Percentiles rank a stretch among this genome's conserved stretches.
These are phyloP conservation scores for Pichia sp. DNA, from an alignment of 1,139 yeast species.

Conservation along the genomic window DNA sequence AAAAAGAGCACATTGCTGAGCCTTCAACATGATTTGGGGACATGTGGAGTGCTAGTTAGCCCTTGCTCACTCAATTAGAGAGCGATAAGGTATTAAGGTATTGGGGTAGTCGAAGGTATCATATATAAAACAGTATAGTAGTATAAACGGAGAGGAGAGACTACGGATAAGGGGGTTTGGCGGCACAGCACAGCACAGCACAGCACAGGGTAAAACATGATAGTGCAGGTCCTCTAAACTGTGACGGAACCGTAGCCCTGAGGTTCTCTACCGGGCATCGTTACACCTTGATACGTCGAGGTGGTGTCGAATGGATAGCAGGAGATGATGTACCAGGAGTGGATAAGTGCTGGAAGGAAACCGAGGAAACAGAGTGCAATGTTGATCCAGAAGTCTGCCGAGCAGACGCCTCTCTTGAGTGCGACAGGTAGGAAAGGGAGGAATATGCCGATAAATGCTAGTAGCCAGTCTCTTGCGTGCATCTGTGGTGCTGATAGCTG, in stretches of 20 bases:
- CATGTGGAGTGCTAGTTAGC: no score
- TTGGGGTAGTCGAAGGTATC: no score
- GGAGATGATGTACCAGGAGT: conserved; percentile 54
- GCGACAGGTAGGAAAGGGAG: conserved; percentile 81
- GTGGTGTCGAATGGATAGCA: conserved; percentile 44
- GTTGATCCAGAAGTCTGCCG: conserved; percentile 66
- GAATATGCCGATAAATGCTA: conserved; percentile 72
- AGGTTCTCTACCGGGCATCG: conserved; percentile 29
- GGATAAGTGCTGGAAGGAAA: conserved; percentile 72
- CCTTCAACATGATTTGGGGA: no score
- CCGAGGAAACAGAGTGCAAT: conserved; percentile 71
- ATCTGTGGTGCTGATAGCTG: conserved; percentile 25
- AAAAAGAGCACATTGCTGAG: no score
- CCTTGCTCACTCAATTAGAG: no score
- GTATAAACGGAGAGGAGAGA: no score
- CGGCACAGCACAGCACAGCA: no score
- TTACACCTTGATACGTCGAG: conserved; percentile 27
- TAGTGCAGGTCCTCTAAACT: conserved; percentile 1
- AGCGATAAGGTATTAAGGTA: no score
- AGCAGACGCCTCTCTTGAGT: conserved; percentile 64
- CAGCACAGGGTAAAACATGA: neutral
- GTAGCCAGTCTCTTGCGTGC: conserved; percentile 72
- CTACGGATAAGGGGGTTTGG: no score
- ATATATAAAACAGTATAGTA: no score
- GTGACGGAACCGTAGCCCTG: conserved; percentile 20